Evolutionary conservation across 2,329 filamentous ascomycete species (phyloP), one percentile per base, ranked within the genome.

Genomic region (Arthrinium puccinioides): DNA sequence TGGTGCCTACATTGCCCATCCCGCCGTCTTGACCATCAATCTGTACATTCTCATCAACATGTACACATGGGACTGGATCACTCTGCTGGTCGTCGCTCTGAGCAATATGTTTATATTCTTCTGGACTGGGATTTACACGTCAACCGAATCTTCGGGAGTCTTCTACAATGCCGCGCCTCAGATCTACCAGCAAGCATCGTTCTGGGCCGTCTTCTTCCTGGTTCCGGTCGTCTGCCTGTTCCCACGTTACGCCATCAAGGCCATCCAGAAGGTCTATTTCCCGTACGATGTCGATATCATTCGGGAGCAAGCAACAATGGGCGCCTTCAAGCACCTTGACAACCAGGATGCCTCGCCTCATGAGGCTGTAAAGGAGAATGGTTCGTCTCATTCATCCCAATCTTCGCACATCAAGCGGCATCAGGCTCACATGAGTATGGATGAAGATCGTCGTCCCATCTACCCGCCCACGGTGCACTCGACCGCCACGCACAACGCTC

Each of bases 1-100:
- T 53, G 92, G 92, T 52, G 76, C 87, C 37, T 94, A 92, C 59
- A 79, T 96, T 50, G 88, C 82, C 4, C 87, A 86, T 40, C 84
- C 86, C 11, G 81, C 87, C 6, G 82, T 98, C 41, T 66, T 94
- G 48, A 82, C 87, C 27, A 94, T 95, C 69, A 98, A 98, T 61
- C 67, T 82, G 41, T 98, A 97, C 66, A 87, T 98, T 49, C 69
- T 98, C 46, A 80, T 97, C 66, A 98, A 98, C 63, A 94, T 86
- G 1, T 97, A 95, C 61, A 79, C 90, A 43, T 98, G 92, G 92
- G 92, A 98, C 60, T 98, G 90, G 90, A 70, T 98, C 52, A 94
- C 94, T 64, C 63, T 89, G 16, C 67, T 95, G 41, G 82, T 96
- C 44, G 83, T 94, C 36, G 63, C 64, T 18, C 74, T 97, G 59